Conservation (phyloP, 208 protist genomes). For the Leishmania martiniquensis region DNA sequence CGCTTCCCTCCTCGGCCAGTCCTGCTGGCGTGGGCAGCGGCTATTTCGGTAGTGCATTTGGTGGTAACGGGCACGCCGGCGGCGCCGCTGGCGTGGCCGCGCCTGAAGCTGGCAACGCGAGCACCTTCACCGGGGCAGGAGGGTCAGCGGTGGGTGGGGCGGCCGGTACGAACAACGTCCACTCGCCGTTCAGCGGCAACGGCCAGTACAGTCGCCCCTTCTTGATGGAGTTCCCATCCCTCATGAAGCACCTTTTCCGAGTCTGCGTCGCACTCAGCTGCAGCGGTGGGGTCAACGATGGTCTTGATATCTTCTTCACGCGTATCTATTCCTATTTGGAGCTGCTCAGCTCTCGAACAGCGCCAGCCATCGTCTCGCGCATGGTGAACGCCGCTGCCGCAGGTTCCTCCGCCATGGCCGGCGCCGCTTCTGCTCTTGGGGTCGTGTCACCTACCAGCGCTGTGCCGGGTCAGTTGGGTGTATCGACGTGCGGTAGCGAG, state of each 20-base stretch:
- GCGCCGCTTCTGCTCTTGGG: neutral
- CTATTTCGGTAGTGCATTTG: neutral
- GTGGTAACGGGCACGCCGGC: neutral
- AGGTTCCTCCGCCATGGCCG: neutral
- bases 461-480: neutral
- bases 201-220: slow-evolving; percentile 74
- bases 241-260: slow-evolving; percentile 70
- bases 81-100: neutral
- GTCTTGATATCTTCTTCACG: slow-evolving; percentile 76
- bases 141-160: neutral
- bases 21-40: neutral
- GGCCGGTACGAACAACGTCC: slow-evolving; percentile 17
- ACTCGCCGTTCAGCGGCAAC: slow-evolving; percentile 54
- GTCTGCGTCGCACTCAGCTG: slow-evolving; percentile 45
- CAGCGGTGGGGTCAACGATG: slow-evolving; percentile 61
- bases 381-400: slow-evolving; percentile 26
- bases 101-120: neutral
- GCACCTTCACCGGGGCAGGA: neutral
- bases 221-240: slow-evolving; percentile 70
- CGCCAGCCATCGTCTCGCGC: slow-evolving; percentile 33
- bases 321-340: slow-evolving; percentile 72
- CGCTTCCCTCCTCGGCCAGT: neutral
- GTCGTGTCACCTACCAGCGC: neutral
- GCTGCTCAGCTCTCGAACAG: slow-evolving; percentile 51
- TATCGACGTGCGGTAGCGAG: neutral